Conservation (phyloP, 148 eudicot genomes). For the Amaranthus cruentus region DNA sequence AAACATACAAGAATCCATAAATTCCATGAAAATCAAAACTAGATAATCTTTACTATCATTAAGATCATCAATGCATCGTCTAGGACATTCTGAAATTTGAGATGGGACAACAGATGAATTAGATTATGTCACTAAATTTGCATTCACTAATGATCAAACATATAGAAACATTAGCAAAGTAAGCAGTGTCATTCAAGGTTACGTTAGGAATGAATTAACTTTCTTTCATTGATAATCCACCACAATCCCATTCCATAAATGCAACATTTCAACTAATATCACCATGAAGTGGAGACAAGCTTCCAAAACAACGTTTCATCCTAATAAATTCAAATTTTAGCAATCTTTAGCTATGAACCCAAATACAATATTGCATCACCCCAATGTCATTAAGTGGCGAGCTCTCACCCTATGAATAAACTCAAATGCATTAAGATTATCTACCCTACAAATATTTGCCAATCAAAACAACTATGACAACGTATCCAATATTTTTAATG, state of each 20-base stretch:
- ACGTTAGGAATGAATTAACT: neutral
- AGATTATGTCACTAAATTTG: neutral
- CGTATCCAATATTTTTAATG: neutral
- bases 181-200: neutral
- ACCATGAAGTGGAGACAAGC: neutral
- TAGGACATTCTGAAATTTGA: neutral
- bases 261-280: neutral
- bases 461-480: neutral
- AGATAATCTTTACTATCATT: neutral
- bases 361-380: no score
- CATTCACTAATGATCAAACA: neutral
- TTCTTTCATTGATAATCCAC: neutral
- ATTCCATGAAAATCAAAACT: neutral
- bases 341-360: no score
- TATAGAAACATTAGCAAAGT: neutral
- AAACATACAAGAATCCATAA: neutral
- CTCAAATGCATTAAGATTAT: neutral
- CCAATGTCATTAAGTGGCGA: no score
- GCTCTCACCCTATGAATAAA: no score
- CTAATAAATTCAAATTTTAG: neutral
- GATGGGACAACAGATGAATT: neutral
- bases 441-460: no score
- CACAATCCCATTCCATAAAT: neutral
- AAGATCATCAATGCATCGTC: neutral
- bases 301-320: neutral